Percentiles rank a stretch among this genome's conserved stretches.
Evolutionary conservation across 208 protist genomes (phyloP).

Genomic region (Crithidia expoeki): DNA sequence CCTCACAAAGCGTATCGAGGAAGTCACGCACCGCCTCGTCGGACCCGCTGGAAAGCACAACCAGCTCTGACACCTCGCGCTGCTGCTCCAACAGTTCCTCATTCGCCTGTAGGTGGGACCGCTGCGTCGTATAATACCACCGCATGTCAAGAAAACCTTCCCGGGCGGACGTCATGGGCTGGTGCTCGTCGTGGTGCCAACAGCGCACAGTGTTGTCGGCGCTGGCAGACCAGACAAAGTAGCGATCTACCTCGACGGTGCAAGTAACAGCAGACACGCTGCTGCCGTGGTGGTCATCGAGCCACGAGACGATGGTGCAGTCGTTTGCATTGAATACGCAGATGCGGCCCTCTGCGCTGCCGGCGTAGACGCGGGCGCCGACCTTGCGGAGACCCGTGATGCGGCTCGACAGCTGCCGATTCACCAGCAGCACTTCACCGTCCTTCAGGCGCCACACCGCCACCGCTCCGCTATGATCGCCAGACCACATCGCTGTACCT

Average conservation of each 20-base stretch:
- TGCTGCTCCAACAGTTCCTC: constrained; percentile 68
- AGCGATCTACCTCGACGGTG: constrained; percentile 68
- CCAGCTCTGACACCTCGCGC: constrained; percentile 63
- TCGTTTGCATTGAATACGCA: constrained; percentile 63
- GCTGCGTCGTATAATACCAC: constrained; percentile 79
- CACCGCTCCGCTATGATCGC: constrained; percentile 69
- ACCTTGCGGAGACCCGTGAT: constrained; percentile 60
- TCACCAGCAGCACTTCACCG: constrained; percentile 40
- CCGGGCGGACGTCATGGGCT: constrained; percentile 57
- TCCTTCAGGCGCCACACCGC: constrained; percentile 70
- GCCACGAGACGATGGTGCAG: constrained; percentile 45
- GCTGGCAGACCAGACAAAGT: constrained; percentile 73
- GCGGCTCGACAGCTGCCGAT: constrained; percentile 44
- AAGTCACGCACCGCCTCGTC: constrained; percentile 51
- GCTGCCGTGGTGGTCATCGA: constrained; percentile 52
- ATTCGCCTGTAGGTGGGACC: constrained; percentile 65
- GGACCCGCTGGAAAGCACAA: constrained; percentile 60
- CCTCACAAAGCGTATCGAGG: constrained; percentile 33
- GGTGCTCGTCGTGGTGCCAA: constrained; percentile 89
- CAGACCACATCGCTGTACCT: constrained; percentile 87
- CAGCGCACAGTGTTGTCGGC: constrained; percentile 77
- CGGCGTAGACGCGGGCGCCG: constrained; percentile 62
- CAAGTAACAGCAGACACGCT: constrained; percentile 54
- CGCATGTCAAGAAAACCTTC: constrained; percentile 83
- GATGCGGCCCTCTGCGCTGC: constrained; percentile 55